These are phyloP conservation scores for Nakazawaea laoshanensis DNA, from an alignment of 805 yeast species.

Conservation along the genomic window DNA sequence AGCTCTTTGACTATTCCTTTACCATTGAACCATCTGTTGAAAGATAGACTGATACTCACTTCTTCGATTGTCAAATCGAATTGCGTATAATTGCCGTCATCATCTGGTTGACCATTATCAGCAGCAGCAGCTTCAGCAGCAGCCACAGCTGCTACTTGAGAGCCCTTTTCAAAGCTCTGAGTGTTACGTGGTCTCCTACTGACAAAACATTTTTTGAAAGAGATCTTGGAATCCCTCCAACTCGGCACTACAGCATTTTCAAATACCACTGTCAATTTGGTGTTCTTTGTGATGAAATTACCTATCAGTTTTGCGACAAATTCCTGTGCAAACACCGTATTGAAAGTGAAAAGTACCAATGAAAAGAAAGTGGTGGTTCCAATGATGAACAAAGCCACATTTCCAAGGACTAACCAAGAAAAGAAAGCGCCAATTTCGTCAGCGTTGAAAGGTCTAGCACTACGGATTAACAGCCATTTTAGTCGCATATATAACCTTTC, in stretches of 20 bases:
- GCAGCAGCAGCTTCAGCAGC: constrained; percentile 27
- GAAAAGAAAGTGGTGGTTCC: constrained; percentile 95
- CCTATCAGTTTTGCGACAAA: constrained; percentile 77
- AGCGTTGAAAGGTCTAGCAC: constrained; percentile 79
- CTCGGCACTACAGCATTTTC: constrained; percentile 93
- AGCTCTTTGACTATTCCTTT: constrained; percentile 77
- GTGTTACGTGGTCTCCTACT: constrained; percentile 64
- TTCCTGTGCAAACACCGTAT: constrained; percentile 86
- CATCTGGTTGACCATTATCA: constrained; percentile 28
- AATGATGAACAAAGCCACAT: constrained; percentile 64
- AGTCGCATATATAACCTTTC: constrained; percentile 23
- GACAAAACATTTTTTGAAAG: constrained; percentile 77
- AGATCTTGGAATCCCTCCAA: constrained; percentile 82
- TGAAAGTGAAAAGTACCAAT: constrained; percentile 62
- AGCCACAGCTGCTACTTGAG: constrained; percentile 64
- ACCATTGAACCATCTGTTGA: constrained; percentile 85
- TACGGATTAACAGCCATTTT: constrained; percentile 70
- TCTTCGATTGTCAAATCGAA: constrained; percentile 87
- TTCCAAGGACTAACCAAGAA: constrained; percentile 89
- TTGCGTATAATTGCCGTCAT: constrained; percentile 94
- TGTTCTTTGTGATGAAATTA: constrained; percentile 72
- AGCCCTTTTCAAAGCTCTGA: constrained; percentile 55
- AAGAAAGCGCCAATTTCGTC: constrained; percentile 88
- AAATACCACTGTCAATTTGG: constrained; percentile 76
- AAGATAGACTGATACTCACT: constrained; percentile 70